Base-by-base conservation (phyloP, 2,329 filamentous ascomycete species). In the Ophiostoma perfectum region DNA sequence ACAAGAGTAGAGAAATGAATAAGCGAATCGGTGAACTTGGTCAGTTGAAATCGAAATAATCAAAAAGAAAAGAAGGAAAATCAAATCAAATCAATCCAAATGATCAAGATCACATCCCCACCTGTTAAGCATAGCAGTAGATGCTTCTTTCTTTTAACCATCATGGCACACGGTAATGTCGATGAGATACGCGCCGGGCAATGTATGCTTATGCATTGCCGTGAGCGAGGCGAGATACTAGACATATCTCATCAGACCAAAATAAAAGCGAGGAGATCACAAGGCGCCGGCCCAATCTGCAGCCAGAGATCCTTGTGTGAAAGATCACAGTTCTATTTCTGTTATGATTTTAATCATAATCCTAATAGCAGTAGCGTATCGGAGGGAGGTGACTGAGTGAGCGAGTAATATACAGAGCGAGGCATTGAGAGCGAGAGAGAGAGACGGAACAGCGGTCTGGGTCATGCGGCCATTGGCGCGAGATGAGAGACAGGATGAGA, bases 231-330 rank as follows among this genome's bases (percentile, higher is more conserved):
- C 27, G 27, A 27, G 27, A 27, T 27, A 27, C 27, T 27, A 27
- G 1, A 27, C 27, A 27, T 27, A 27, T 27, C 27, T 27, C 27
- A 27, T 27, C 27, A 27, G 27, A 27, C 27, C 27, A 27, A 27
- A 27, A 27, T 1, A 27, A 27, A 27, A 27, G 27, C 27, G 27
- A 27, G 27, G 27, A 62, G 9, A 58, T 16, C 36, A 39, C 5
- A 47, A 11, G 36, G 41, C 66, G 66, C 66, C 66, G 58, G 36
- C 58, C 66, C 66, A 67, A 63, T 67, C 66, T 67, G 66, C 44
- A 67, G 66, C 66, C 66, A 52, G 65, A 60, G 45, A 38, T 38
- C 44, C 16, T 14, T 14, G 42, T 12, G 44, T 12, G 44, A 27
- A 45, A 49, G n/a, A 39, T 47, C 64, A 62, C 18, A 27, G 16